Evolutionary conservation across 805 yeast genomes (phyloP).

Genomic region (Candida glaebosa): DNA sequence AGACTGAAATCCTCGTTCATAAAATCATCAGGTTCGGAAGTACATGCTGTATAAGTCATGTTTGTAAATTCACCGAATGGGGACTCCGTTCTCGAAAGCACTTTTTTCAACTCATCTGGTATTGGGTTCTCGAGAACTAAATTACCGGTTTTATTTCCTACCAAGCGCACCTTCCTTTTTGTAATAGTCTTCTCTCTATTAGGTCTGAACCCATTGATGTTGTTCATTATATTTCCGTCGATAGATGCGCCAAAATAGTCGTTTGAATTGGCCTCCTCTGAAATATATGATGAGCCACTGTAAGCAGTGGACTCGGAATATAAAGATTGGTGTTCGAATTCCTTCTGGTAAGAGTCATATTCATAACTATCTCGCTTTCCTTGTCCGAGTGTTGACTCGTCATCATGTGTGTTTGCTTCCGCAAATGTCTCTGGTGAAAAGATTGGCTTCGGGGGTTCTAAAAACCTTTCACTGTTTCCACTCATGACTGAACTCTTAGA

Average conservation of each 20-base stretch:
- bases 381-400: conserved; percentile 30
- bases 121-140: conserved; percentile 91
- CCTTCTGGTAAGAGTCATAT: conserved; percentile 33
- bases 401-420: conserved; percentile 44
- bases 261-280: conserved; percentile 21
- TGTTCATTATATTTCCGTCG: conserved; percentile 46
- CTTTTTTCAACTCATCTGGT: conserved; percentile 81
- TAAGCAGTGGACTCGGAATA: conserved; percentile 36
- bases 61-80: conserved; percentile 86
- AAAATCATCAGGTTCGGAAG: conserved; percentile 88
- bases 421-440: conserved; percentile 62
- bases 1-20: conserved; percentile 76
- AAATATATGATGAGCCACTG: conserved; percentile 26
- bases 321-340: conserved; percentile 28
- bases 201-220: conserved; percentile 44
- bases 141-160: conserved; percentile 61
- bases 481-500: conserved; percentile 25
- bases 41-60: conserved; percentile 97
- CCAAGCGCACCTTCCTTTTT: conserved; percentile 71
- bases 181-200: conserved; percentile 65
- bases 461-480: conserved; percentile 43
- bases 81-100: conserved; percentile 76
- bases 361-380: conserved; percentile 22
- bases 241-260: conserved; percentile 45
- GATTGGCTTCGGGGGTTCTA: conserved; percentile 65